Conservation (phyloP, 768 basidiomycete species). For the Clitopilus passeckerianus region DNA sequence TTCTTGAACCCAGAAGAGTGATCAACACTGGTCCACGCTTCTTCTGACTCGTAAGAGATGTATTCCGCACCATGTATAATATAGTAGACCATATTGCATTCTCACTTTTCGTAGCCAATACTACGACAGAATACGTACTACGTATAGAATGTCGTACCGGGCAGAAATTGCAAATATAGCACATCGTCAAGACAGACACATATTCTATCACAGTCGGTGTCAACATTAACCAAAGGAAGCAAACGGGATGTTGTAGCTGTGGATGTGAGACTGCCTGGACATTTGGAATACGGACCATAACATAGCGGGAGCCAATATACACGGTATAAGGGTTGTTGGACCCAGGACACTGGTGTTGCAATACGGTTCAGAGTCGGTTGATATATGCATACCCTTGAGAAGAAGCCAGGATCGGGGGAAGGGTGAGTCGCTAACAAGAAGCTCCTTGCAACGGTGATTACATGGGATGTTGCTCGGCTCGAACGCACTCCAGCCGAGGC, state of each 20-base stretch:
- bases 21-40: not conserved
- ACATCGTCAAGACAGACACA: too few species aligned
- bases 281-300: not conserved
- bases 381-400: too few species aligned
- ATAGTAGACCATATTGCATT: not conserved
- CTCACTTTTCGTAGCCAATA: too few species aligned
- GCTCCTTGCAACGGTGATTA: not conserved
- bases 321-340: not conserved
- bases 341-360: not conserved
- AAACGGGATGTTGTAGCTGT: too few species aligned
- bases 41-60: not conserved
- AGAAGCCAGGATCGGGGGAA: too few species aligned
- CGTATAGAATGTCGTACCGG: too few species aligned
- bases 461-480: not conserved
- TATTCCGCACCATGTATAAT: not conserved
- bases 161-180: too few species aligned
- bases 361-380: not conserved
- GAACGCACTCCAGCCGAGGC: not conserved
- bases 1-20: slow-evolving; percentile 68
- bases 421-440: too few species aligned
- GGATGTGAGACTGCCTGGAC: not conserved
- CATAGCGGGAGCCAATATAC: not conserved
- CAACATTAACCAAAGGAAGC: too few species aligned
- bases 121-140: too few species aligned
- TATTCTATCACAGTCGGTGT: too few species aligned